Conservation (phyloP, 169 alveolate species). For the Eimeria mitis region DNA sequence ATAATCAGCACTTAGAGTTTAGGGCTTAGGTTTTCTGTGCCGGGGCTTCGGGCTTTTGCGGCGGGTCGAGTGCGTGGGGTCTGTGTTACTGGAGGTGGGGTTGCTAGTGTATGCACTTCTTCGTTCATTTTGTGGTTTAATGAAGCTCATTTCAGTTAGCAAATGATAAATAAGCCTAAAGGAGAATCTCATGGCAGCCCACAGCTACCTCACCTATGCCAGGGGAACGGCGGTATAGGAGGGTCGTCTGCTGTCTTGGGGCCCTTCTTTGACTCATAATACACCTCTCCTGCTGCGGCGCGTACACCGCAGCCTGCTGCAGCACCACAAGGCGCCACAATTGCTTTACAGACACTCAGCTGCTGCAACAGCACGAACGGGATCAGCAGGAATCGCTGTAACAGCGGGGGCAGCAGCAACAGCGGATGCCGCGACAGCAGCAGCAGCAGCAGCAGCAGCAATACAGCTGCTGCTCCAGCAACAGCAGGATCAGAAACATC, state of each 20-base stretch:
- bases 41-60: background rate
- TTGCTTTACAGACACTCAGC: background rate
- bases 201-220: background rate
- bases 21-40: background rate
- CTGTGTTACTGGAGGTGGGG: slow-evolving; percentile 45
- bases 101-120: background rate
- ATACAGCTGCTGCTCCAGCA: slow-evolving; percentile 5
- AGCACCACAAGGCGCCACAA: background rate
- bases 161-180: background rate
- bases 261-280: background rate
- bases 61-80: slow-evolving; percentile 36
- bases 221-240: background rate
- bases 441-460: background rate
- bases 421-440: background rate
- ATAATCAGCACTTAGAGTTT: background rate
- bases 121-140: background rate
- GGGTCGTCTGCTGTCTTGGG: background rate
- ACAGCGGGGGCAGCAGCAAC: background rate
- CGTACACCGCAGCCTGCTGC: background rate
- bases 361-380: background rate
- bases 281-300: background rate
- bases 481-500: background rate
- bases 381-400: background rate
- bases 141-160: background rate
- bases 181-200: background rate